phyloP scores from a whole-genome alignment of 495 filamentous ascomycete genomes.

The Staphylotrichum tortipilum region DNA sequence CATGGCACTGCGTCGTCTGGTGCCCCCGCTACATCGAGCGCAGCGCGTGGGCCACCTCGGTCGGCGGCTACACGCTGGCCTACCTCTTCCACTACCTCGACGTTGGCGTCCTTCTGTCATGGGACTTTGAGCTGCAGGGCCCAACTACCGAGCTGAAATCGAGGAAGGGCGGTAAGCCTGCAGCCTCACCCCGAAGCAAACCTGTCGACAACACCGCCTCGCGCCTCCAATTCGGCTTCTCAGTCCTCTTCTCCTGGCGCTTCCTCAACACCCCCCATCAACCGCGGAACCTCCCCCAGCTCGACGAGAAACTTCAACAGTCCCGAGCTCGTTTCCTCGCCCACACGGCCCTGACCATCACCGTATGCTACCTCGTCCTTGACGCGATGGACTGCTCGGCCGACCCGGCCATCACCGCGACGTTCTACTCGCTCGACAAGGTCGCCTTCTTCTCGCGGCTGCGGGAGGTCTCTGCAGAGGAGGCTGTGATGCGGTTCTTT shows the following conservation, averaged over 20 bases:
- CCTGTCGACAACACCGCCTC: background rate
- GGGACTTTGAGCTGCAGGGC: background rate
- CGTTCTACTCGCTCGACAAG: background rate
- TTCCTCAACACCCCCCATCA: background rate
- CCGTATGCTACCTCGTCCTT: background rate
- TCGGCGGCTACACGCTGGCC: background rate
- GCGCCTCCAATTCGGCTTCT: background rate
- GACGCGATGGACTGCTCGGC: background rate
- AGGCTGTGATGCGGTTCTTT: background rate
- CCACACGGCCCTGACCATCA: background rate
- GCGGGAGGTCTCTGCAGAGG: background rate
- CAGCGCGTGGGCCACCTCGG: background rate
- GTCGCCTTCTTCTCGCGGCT: background rate
- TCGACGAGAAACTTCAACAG: background rate
- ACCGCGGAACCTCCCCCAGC: background rate
- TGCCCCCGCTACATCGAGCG: background rate
- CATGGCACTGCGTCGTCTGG: background rate
- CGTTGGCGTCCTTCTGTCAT: background rate
- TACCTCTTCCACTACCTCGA: background rate
- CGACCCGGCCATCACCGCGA: background rate
- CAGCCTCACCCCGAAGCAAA: background rate
- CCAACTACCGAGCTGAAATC: background rate
- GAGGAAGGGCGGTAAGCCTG: background rate
- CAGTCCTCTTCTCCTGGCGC: background rate
- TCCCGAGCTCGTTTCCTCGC: background rate